Conservation (phyloP, 2,329 filamentous ascomycete species). For the Parastagonospora nodorum region DNA sequence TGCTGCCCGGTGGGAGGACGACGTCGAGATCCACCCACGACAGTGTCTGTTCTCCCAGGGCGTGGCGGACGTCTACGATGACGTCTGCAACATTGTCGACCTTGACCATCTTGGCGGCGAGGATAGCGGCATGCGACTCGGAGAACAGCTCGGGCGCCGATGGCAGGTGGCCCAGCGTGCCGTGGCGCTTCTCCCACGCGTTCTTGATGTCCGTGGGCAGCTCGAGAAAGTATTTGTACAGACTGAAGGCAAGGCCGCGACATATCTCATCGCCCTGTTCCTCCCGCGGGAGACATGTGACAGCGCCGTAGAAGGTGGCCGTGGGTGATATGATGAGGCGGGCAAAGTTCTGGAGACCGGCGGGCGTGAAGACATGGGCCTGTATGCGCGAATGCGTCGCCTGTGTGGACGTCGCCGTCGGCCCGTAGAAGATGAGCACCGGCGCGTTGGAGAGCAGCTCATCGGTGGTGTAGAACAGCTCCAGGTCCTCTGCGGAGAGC, state of each 20-base stretch:
- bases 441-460: constrained; percentile 79
- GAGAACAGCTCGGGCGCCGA: constrained; percentile 76
- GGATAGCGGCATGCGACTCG: constrained; percentile 89
- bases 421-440: constrained; percentile 88
- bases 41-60: constrained; percentile 79
- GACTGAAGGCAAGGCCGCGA: constrained; percentile 85
- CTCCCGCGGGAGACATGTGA: constrained; percentile 87
- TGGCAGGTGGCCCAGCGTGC: constrained; percentile 61
- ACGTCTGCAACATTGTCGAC: constrained; percentile 78
- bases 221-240: constrained; percentile 94
- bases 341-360: constrained; percentile 86
- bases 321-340: constrained; percentile 92
- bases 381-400: constrained; percentile 92
- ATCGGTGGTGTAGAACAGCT: constrained; percentile 88
- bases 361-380: constrained; percentile 87
- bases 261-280: constrained; percentile 95
- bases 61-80: constrained; percentile 72
- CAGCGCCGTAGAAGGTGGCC: constrained; percentile 87
- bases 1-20: constrained; percentile 77
- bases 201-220: constrained; percentile 77
- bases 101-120: constrained; percentile 82
- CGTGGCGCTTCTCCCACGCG: constrained; percentile 63
- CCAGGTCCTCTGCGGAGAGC: constrained; percentile 79
- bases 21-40: constrained; percentile 88
- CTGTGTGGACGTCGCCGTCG: constrained; percentile 86